Conservation (phyloP, 495 filamentous ascomycete species). For the Trichoderma virens region DNA sequence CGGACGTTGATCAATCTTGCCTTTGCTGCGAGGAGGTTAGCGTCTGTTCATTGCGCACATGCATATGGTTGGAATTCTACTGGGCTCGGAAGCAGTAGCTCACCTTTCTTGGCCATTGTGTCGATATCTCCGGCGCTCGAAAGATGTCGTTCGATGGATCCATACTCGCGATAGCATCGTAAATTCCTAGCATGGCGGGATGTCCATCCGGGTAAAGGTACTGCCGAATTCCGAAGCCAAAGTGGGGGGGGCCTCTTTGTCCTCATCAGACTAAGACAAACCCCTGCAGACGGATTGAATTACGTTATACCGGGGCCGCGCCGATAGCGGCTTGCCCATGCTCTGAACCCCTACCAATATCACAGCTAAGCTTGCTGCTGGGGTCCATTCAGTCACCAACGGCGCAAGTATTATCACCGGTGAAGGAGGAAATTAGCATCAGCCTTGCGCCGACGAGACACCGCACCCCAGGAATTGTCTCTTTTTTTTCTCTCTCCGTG, state of each 20-base stretch:
- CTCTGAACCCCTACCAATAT: neutral
- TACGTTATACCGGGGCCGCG: neutral
- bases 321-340: constrained; percentile 2
- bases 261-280: neutral
- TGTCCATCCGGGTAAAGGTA: neutral
- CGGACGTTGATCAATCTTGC: constrained; percentile 87
- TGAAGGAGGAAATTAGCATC: neutral
- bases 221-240: neutral
- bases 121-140: neutral
- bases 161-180: constrained; percentile 2
- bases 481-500: neutral
- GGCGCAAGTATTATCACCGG: neutral
- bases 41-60: neutral
- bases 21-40: constrained; percentile 54
- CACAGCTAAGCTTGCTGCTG: neutral
- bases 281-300: too few species aligned
- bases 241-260: neutral
- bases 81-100: neutral
- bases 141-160: constrained; percentile 1
- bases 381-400: neutral
- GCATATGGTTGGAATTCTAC: neutral
- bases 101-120: constrained; percentile 52
- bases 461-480: neutral
- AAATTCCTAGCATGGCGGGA: constrained; percentile 3
- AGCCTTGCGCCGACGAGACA: neutral